Conservation (phyloP, 2,329 filamentous ascomycete species). For the Claviceps fusiformis region DNA sequence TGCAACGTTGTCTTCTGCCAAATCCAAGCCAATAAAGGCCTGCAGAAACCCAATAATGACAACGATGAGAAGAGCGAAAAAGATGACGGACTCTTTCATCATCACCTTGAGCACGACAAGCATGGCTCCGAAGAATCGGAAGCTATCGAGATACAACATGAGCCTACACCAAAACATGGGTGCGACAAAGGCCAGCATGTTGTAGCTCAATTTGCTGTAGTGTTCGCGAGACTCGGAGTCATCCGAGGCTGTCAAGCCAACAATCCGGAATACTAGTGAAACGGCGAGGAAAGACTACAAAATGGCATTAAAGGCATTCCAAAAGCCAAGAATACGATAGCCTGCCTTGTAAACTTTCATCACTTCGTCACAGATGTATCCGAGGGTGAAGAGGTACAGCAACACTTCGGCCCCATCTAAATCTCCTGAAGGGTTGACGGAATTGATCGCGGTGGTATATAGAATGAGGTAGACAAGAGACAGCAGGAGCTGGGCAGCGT, state of each 20-base stretch:
- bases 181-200: slow-evolving; percentile 82
- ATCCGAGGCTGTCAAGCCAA: slow-evolving; percentile 54
- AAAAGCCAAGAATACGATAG: slow-evolving; percentile 81
- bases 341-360: slow-evolving; percentile 92
- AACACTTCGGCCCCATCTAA: slow-evolving; percentile 72
- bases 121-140: slow-evolving; percentile 97
- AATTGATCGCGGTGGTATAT: slow-evolving; percentile 87
- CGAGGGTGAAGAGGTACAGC: slow-evolving; percentile 81
- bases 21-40: slow-evolving; percentile 83
- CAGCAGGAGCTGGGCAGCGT: slow-evolving; percentile 72
- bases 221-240: slow-evolving; percentile 32
- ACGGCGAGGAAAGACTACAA: slow-evolving; percentile 68
- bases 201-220: slow-evolving; percentile 78
- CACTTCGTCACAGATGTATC: slow-evolving; percentile 78
- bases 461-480: slow-evolving; percentile 71
- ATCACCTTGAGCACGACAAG: slow-evolving; percentile 89
- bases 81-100: slow-evolving; percentile 91
- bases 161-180: slow-evolving; percentile 96
- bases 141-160: slow-evolving; percentile 80
- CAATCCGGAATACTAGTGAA: slow-evolving; percentile 65
- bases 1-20: slow-evolving; percentile 57
- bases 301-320: slow-evolving; percentile 86
- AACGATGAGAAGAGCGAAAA: slow-evolving; percentile 80
- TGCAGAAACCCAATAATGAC: slow-evolving; percentile 83
- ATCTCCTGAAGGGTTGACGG: slow-evolving; percentile 73